Evolutionary conservation across 225 moss, liverwort and hornwort species (phyloP).

Genomic region (Polytrichum formosum): DNA sequence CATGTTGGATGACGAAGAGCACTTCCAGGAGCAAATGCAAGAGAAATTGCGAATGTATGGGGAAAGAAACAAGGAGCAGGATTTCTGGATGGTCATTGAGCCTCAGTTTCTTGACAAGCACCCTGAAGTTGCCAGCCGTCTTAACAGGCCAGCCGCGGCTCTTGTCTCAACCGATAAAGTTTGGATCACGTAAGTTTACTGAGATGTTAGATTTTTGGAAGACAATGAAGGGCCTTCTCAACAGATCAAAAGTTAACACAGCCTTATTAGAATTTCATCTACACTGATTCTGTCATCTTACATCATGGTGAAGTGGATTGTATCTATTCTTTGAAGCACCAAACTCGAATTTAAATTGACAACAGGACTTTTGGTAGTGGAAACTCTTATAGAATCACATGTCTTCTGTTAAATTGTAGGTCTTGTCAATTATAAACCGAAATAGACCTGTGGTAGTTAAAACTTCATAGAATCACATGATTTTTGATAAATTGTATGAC

Average conservation of each 20-base stretch:
- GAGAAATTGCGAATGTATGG: slow-evolving; percentile 78
- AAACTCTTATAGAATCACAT: no score
- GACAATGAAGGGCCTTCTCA: not conserved
- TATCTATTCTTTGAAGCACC: no score
- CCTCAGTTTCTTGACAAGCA: slow-evolving; percentile 76
- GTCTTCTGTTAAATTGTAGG: no score
- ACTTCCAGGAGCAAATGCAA: slow-evolving; percentile 88
- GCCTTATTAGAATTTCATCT: not conserved
- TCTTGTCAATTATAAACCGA: no score
- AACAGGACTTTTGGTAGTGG: not conserved
- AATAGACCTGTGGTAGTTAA: no score
- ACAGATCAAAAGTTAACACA: not conserved
- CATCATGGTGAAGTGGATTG: not conserved
- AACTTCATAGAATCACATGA: no score
- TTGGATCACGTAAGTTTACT: slow-evolving; percentile 82
- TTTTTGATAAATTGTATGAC: no score
- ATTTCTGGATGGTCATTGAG: slow-evolving; percentile 94
- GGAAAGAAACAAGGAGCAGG: slow-evolving; percentile 65
- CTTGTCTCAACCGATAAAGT: slow-evolving; percentile 90
- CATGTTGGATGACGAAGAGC: slow-evolving; percentile 94
- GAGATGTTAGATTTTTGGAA: not conserved
- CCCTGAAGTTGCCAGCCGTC: slow-evolving; percentile 68
- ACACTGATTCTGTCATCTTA: not conserved
- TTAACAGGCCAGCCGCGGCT: slow-evolving; percentile 76
- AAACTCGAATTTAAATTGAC: no score